phyloP scores from a whole-genome alignment of 768 basidiomycete species.

The Lentinula detonsa region DNA sequence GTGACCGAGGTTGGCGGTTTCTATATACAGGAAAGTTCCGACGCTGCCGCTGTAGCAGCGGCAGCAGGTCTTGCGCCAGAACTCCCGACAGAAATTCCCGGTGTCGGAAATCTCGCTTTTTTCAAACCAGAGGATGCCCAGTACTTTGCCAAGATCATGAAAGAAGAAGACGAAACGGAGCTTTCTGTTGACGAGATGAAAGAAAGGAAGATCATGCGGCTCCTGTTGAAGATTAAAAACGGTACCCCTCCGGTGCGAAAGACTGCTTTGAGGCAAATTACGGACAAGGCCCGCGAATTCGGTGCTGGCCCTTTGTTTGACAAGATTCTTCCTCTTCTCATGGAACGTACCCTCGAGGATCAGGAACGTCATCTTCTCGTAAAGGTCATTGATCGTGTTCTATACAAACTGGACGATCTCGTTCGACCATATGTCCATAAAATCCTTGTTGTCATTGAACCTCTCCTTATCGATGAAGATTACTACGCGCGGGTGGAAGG shows the following conservation, averaged over 20 bases:
- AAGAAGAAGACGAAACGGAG: slow-evolving; percentile 92
- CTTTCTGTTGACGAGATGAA: slow-evolving; percentile 97
- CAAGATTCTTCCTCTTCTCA: slow-evolving; percentile 95
- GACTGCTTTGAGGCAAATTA: slow-evolving; percentile 95
- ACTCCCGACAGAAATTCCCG: slow-evolving; percentile 94
- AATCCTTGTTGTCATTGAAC: slow-evolving; percentile 99
- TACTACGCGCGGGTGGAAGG: slow-evolving; percentile 96
- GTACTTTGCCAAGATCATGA: slow-evolving; percentile 94
- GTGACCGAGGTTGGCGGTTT: slow-evolving; percentile 73
- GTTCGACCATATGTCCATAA: slow-evolving; percentile 99
- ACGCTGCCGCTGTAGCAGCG: slow-evolving; percentile 81
- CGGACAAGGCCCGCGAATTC: slow-evolving; percentile 98
- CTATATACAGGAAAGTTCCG: slow-evolving; percentile 94
- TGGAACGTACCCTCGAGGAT: slow-evolving; percentile 97
- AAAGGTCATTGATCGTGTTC: slow-evolving; percentile 97
- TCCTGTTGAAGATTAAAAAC: slow-evolving; percentile 98
- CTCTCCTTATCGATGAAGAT: slow-evolving; percentile 96
- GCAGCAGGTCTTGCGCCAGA: slow-evolving; percentile 92
- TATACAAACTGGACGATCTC: slow-evolving; percentile 98
- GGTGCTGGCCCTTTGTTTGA: slow-evolving; percentile 98
- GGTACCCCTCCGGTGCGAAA: slow-evolving; percentile 98
- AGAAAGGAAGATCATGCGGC: slow-evolving; percentile 98
- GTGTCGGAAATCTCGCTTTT: slow-evolving; percentile 94
- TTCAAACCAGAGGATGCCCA: slow-evolving; percentile 98
- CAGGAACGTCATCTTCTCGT: slow-evolving; percentile 97